Evolutionary conservation across 495 filamentous ascomycete genomes (phyloP), one percentile per base, ranked within the genome.

Genomic region (Pseudotulostoma volvatum): DNA sequence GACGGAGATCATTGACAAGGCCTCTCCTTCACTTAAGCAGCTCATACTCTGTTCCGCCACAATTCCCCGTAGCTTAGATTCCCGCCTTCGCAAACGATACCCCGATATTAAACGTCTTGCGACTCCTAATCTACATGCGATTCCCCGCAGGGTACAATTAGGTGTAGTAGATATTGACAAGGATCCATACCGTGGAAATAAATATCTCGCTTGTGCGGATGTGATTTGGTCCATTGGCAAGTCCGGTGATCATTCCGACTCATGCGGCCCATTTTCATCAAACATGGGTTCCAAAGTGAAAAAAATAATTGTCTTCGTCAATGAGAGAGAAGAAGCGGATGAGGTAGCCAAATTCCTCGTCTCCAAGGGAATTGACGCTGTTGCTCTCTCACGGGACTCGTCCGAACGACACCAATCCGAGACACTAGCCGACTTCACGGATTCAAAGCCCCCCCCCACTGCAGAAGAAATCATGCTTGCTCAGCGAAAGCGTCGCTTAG

Each of bases 31-130:
- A 0, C 66, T 96, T 7, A 72, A 80, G 42, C 84, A 94, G 51
- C 68, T 96, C n/a, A 72, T 97, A 16, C 74, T 96, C 40, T 96
- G 90, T 65, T 96, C 90, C 2, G 90, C 90, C 42, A 97, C 90
- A 9, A 96, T 97, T 44, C 90, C 90, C 1, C 73, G 76, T 39
- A 79, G 81, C 49, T 70, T 97, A 3, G 88, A 97, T 56, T 74
- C 66, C 37, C 81, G 79, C 50, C 70, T 96, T n/a, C 70, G 69
- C 34, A 73, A 76, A 38, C 73, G 75, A 37, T 95, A 85, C 59
- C 88, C 90, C 5, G 67, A 81, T 46, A 81, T 95, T 53, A 55
- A 61, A 19, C 76, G 92, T 34, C 73, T 97, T 42, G 85, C 86
- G 1, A 96, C 88, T 1, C 87, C 92, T 1, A 93, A 95, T 42